These are phyloP conservation scores for Rosa persica DNA, from an alignment of 306 rosid genomes.

Conservation along the genomic window DNA sequence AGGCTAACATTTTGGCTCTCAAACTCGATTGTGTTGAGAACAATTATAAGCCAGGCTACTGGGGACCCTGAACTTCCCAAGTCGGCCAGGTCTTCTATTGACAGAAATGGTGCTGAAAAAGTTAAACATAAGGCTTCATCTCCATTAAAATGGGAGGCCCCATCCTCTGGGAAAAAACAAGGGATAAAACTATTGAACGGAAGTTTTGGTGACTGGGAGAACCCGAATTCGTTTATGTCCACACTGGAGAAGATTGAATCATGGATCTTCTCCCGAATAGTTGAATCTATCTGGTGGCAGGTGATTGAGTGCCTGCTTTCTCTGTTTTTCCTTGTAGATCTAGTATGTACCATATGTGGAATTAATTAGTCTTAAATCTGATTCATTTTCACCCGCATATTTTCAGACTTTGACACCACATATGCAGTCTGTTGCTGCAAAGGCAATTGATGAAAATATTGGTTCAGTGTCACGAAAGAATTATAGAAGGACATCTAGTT, in stretches of 20 bases:
- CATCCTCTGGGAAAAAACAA: conserved; percentile 51
- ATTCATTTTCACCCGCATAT: conserved; percentile 14
- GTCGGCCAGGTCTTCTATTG: conserved; percentile 38
- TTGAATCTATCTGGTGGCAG: conserved; percentile 99
- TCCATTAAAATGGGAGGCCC: conserved; percentile 61
- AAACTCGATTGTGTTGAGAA: conserved; percentile 72
- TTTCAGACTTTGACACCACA: conserved; percentile 86
- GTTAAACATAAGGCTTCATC: conserved; percentile 42
- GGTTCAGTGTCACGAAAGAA: conserved; percentile 43
- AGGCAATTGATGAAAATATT: conserved; percentile 28
- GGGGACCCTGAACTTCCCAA: conserved; percentile 34
- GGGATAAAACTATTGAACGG: conserved; percentile 34
- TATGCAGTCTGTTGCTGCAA: conserved; percentile 72
- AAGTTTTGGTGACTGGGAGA: conserved; percentile 59
- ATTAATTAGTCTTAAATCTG: conserved; percentile 7
- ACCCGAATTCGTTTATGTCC: conserved; percentile 50
- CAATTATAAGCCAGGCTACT: conserved; percentile 59
- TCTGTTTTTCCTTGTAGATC: conserved; percentile 11
- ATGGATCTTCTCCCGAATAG: conserved; percentile 92
- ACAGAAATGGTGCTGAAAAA: conserved; percentile 51
- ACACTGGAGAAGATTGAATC: conserved; percentile 84
- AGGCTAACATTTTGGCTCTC: conserved; percentile 95
- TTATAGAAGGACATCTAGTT: conserved; percentile 44
- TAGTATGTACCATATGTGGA: conserved; percentile 5
- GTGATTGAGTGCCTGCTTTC: conserved; percentile 33